Base-by-base conservation (phyloP, 371 early-diverging fungal genomes). In the Circinella minor region DNA sequence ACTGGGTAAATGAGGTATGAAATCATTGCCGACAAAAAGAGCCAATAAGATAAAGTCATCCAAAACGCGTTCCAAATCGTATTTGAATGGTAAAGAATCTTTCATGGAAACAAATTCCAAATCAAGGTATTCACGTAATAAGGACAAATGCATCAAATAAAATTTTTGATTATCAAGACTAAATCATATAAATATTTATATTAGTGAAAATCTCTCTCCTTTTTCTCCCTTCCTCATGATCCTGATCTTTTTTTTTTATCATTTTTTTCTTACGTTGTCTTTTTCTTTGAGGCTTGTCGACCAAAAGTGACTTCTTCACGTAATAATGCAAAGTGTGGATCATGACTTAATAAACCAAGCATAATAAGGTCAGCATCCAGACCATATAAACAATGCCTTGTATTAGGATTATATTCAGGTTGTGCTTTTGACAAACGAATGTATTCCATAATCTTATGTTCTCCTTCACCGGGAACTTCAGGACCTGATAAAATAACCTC, bases 361-460 rank as follows among this genome's bases (percentile, higher is more conserved):
- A 99, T 98, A 68, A 99, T 95, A 54, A 99, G 86, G 86, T 99
- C 99, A 18, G 99, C 99, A 83, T 99, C 99, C 62, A 99, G 88
- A 15, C 99, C 98, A 81, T 98, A 99, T 27, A 99, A 88, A 77
- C 97, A 95, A 79, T 99, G 99, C 54, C 96, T 86, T 9, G 89
- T 88, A 76, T 97, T 96, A 67, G 94, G 91, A 68, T 91, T 76
- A 77, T 96, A 93, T 54, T 88, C 89, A 11, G 91, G 83, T 72
- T 91, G 91, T 17, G 94, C 90, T 75, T 94, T 94, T 17, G 93
- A 82, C 36, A 89, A 81, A 66, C 99, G 92, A 60, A 99, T 93
- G 70, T 94, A 99, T 76, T 96, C 96, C 96, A 99, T 97, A 70
- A 99, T 99, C 81, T 99, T 99, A 82, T 99, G 99, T 78, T 99